Percentiles rank a stretch among this genome's conserved stretches.
phyloP scores from a whole-genome alignment of 345 rosid genomes.

The Anacardium occidentale region DNA sequence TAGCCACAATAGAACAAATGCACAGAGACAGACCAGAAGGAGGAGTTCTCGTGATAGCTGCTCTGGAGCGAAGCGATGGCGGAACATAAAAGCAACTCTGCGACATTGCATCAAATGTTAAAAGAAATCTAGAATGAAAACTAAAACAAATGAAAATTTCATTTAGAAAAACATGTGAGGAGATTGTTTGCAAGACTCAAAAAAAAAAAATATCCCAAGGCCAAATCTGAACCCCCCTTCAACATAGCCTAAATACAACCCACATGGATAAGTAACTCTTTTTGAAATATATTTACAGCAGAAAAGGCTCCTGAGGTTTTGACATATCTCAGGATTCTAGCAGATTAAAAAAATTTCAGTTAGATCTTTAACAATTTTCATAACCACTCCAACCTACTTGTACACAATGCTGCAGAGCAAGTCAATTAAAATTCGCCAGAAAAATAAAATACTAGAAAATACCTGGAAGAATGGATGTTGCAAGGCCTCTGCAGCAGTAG shows the following conservation, averaged over 20 bases:
- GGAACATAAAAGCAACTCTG: slow-evolving; percentile 91
- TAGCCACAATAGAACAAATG: not conserved
- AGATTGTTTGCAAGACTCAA: too few species aligned
- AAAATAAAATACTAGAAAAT: slow-evolving; percentile 1
- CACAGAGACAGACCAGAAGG: slow-evolving; percentile 51
- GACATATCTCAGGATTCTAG: too few species aligned
- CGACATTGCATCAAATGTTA: slow-evolving; percentile 16
- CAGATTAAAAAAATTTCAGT: not conserved
- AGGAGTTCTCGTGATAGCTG: slow-evolving; percentile 54
- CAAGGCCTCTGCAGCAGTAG: slow-evolving; percentile 76
- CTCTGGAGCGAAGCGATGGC: slow-evolving; percentile 72
- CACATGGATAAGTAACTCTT: too few species aligned
- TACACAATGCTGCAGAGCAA: not conserved
- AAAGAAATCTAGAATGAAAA: not conserved
- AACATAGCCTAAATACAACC: too few species aligned
- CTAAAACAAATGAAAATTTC: too few species aligned
- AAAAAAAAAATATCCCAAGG: not conserved
- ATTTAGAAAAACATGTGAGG: too few species aligned
- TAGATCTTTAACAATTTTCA: not conserved
- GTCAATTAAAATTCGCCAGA: not conserved
- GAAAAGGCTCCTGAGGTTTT: too few species aligned
- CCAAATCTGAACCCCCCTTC: not conserved
- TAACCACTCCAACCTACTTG: not conserved
- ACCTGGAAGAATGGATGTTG: slow-evolving; percentile 98
- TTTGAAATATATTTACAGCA: too few species aligned